Evolutionary conservation across 1,284 basidiomycete genomes (phyloP).

Genomic region (Malassezia restricta): DNA sequence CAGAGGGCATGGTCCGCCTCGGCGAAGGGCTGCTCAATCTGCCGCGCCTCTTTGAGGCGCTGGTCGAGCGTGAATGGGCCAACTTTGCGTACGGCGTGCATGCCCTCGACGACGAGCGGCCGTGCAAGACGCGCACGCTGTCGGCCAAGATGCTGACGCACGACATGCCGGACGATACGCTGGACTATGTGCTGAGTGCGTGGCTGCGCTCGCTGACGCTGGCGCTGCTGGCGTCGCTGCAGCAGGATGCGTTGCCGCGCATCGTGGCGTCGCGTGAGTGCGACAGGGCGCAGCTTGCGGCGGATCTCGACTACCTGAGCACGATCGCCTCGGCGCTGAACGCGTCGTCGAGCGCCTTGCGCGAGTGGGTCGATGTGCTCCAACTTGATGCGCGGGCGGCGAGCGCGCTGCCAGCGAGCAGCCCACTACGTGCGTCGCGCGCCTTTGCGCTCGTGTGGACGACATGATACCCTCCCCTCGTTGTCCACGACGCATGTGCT

Average conservation of each 20-base stretch:
- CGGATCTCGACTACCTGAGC: constrained; percentile 72
- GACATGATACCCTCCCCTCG: neutral
- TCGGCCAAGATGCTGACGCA: constrained; percentile 7
- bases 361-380: constrained; percentile 12
- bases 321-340: constrained; percentile 83
- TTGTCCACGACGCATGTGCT: neutral
- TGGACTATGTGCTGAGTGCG: constrained; percentile 62
- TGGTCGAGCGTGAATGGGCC: constrained; percentile 76
- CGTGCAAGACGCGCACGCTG: neutral
- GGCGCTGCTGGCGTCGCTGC: constrained; percentile 56
- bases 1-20: constrained; percentile 71
- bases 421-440: neutral
- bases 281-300: constrained; percentile 70
- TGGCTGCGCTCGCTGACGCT: constrained; percentile 68
- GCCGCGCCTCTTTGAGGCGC: constrained; percentile 82
- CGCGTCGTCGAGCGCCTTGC: constrained; percentile 12
- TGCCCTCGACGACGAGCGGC: constrained; percentile 8
- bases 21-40: constrained; percentile 86
- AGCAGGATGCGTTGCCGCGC: constrained; percentile 53
- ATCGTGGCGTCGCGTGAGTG: constrained; percentile 51
- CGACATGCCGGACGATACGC: neutral
- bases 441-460: constrained; percentile 2
- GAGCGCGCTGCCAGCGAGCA: neutral
- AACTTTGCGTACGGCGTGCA: constrained; percentile 38
- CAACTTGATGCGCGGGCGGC: neutral